Evolutionary conservation across 257 asterid species (phyloP).

Genomic region (Verbascum thapsus): DNA sequence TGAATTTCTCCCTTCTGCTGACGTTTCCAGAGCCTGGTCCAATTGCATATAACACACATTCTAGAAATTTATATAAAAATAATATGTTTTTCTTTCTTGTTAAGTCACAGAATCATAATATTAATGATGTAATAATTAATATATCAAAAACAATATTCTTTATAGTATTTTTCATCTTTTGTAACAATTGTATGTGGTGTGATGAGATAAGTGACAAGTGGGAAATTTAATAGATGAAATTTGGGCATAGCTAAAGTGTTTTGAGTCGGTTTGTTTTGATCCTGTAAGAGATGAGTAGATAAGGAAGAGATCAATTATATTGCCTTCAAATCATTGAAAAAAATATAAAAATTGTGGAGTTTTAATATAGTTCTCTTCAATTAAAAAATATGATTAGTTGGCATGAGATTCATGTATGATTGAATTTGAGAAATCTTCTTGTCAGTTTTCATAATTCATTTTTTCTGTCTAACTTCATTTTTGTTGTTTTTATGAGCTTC

Average conservation of each 20-base stretch:
- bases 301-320: constrained; percentile 4
- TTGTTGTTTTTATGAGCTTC: no score
- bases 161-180: neutral
- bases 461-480: neutral
- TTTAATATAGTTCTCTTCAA: constrained; percentile 1
- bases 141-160: no score
- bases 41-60: constrained; percentile 32
- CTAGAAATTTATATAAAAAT: constrained; percentile 29
- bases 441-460: neutral
- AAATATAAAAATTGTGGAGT: neutral
- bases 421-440: constrained; percentile 1
- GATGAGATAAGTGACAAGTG: constrained; percentile 14
- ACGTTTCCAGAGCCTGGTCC: constrained; percentile 41
- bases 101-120: constrained; percentile 14
- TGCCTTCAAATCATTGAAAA: neutral
- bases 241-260: constrained; percentile 18
- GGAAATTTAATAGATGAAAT: constrained; percentile 25
- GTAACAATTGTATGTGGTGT: neutral
- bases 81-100: constrained; percentile 15
- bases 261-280: constrained; percentile 21
- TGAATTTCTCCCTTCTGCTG: constrained; percentile 30
- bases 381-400: constrained; percentile 8
- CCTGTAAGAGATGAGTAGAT: constrained; percentile 19
- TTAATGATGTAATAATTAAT: no score
- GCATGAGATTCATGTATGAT: constrained; percentile 14